phyloP scores from a whole-genome alignment of 768 basidiomycete species.

The Boletellus emodensis region DNA sequence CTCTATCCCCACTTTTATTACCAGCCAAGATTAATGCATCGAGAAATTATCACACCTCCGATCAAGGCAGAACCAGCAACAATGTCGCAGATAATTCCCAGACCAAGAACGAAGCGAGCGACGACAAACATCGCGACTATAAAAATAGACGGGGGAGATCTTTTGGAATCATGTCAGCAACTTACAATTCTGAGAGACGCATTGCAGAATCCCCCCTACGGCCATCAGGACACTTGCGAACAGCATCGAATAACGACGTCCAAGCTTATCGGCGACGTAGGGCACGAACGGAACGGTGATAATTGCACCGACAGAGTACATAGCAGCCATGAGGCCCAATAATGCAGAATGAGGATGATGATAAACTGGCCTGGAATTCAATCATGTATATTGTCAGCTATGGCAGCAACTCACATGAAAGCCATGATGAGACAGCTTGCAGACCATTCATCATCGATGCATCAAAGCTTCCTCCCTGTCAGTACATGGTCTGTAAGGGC shows the following conservation, averaged over 20 bases:
- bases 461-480: slow-evolving; percentile 2
- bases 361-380: slow-evolving; percentile 38
- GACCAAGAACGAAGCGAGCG: slow-evolving; percentile 4
- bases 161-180: neutral
- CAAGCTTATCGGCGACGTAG: neutral
- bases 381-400: neutral
- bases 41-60: neutral
- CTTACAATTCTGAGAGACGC: neutral
- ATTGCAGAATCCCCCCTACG: neutral
- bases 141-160: no score
- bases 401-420: slow-evolving; percentile 37
- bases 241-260: neutral
- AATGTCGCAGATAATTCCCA: neutral
- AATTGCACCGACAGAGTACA: neutral
- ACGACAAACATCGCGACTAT: slow-evolving; percentile 8
- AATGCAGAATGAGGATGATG: slow-evolving; percentile 49
- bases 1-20: neutral
- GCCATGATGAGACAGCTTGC: slow-evolving; percentile 57
- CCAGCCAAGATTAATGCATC: neutral
- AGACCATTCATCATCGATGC: slow-evolving; percentile 62
- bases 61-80: slow-evolving; percentile 6
- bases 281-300: neutral
- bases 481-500: neutral
- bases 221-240: neutral
- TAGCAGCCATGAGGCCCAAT: slow-evolving; percentile 33